Percentiles rank a stretch among this genome's conserved stretches.
These are phyloP conservation scores for Trichoderma simmonsii DNA, from an alignment of 2,329 filamentous ascomycete species.

Conservation along the genomic window DNA sequence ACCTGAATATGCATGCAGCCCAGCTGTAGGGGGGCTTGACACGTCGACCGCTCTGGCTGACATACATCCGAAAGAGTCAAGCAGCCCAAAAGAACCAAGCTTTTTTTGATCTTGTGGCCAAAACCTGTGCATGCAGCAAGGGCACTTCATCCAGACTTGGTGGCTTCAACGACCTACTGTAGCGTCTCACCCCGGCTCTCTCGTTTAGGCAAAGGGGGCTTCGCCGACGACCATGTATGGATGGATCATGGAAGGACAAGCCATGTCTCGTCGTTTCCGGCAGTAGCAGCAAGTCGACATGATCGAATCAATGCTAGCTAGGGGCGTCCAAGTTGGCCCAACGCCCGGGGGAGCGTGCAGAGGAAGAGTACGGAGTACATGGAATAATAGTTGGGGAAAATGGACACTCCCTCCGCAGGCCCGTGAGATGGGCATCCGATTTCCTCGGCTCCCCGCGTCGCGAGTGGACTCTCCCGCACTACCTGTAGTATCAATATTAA, in stretches of 20 bases:
- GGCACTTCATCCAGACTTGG: background rate
- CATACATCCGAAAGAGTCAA: background rate
- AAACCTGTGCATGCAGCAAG: background rate
- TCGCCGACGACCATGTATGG: background rate
- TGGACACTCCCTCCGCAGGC: background rate
- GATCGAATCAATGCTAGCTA: background rate
- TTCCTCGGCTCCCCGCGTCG: background rate
- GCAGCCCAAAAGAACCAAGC: background rate
- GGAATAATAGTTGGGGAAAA: background rate
- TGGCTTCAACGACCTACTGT: background rate
- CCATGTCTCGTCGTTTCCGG: background rate
- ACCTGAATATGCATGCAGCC: slow-evolving; percentile 1
- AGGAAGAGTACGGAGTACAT: background rate
- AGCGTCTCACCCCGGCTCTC: slow-evolving; percentile 13
- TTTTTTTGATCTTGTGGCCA: slow-evolving; percentile 4
- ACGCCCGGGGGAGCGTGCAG: background rate
- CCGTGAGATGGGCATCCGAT: background rate
- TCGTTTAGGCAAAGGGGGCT: background rate
- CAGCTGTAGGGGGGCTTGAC: background rate
- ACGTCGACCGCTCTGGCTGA: slow-evolving; percentile 6
- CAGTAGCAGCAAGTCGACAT: background rate
- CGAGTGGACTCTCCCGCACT: background rate
- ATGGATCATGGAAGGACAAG: background rate
- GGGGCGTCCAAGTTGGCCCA: background rate
- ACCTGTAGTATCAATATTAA: background rate